A percentile compares a stretch with the other conserved stretches of the same genome.
These are phyloP conservation scores for Beauveria bassiana DNA, from an alignment of 2,329 filamentous ascomycete genomes.

Conservation along the genomic window DNA sequence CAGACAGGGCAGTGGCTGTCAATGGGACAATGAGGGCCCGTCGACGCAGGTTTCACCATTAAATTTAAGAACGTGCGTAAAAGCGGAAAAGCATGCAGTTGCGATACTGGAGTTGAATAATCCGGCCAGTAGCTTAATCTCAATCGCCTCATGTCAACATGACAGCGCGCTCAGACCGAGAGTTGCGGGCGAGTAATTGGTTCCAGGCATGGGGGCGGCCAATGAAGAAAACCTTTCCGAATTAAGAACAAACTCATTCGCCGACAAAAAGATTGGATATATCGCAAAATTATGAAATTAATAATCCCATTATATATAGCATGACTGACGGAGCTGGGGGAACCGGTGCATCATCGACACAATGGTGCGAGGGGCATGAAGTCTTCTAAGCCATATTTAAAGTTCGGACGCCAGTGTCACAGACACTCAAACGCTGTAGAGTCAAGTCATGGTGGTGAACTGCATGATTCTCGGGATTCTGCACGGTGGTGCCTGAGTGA, in stretches of 20 bases:
- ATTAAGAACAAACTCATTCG: background rate
- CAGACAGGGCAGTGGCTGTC: background rate
- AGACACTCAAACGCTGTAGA: background rate
- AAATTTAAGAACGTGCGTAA: background rate
- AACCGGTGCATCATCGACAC: background rate
- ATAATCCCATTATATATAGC: background rate
- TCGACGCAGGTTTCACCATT: background rate
- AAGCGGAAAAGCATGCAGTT: background rate
- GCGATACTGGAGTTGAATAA: background rate
- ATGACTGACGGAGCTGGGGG: background rate
- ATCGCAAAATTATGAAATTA: background rate
- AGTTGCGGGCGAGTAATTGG: background rate
- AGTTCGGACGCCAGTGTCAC: no score
- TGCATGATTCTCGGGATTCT: background rate
- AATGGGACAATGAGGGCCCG: conserved; percentile 2
- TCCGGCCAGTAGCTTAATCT: background rate
- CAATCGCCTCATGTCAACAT: background rate
- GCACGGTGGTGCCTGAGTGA: background rate
- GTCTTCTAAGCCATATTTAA: no score
- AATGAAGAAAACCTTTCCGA: background rate
- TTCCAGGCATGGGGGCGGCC: background rate
- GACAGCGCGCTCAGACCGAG: background rate
- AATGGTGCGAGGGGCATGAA: background rate
- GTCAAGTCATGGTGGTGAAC: background rate
- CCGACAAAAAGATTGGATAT: background rate